A percentile compares a stretch with the other conserved stretches of the same genome.
Conservation (phyloP, 371 early-diverging fungal species). For the Mortierella sp. region DNA sequence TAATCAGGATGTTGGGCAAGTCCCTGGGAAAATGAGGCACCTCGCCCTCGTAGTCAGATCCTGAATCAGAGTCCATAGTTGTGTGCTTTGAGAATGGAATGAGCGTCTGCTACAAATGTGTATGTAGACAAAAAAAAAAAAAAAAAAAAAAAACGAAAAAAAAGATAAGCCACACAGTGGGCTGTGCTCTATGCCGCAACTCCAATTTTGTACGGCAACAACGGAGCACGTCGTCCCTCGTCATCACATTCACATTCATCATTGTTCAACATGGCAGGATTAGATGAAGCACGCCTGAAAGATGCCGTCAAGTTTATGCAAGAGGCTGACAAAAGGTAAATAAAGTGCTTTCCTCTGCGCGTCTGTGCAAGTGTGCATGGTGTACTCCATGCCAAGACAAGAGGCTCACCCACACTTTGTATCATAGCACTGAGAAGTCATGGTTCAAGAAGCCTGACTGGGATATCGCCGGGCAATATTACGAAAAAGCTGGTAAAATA, state of each 20-base stretch:
- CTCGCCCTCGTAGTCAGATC: conserved; percentile 39
- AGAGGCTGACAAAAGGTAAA: conserved; percentile 77
- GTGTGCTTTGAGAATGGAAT: not conserved
- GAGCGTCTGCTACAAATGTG: too few species aligned
- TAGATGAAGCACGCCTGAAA: conserved; percentile 56
- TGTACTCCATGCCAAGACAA: not conserved
- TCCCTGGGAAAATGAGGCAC: conserved; percentile 53
- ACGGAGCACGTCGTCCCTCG: not conserved
- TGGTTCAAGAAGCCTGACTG: conserved; percentile 89
- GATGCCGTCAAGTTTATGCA: conserved; percentile 75
- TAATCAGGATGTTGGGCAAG: conserved; percentile 92
- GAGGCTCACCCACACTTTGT: not conserved
- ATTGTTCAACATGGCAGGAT: conserved; percentile 27
- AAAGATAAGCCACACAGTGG: not conserved
- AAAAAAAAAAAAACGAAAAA: conserved; percentile 4
- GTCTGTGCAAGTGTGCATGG: not conserved
- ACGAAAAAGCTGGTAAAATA: conserved; percentile 90
- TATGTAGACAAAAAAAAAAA: too few species aligned
- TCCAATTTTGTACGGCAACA: not conserved
- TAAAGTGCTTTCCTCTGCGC: conserved; percentile 1
- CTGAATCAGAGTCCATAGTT: conserved; percentile 40
- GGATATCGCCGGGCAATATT: conserved; percentile 86
- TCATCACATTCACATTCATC: not conserved
- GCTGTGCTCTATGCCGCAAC: not conserved
- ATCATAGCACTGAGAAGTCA: conserved; percentile 71